Evolutionary conservation across 192 early-diverging fungal genomes (phyloP).

Genomic region (Linnemannia zychae): DNA sequence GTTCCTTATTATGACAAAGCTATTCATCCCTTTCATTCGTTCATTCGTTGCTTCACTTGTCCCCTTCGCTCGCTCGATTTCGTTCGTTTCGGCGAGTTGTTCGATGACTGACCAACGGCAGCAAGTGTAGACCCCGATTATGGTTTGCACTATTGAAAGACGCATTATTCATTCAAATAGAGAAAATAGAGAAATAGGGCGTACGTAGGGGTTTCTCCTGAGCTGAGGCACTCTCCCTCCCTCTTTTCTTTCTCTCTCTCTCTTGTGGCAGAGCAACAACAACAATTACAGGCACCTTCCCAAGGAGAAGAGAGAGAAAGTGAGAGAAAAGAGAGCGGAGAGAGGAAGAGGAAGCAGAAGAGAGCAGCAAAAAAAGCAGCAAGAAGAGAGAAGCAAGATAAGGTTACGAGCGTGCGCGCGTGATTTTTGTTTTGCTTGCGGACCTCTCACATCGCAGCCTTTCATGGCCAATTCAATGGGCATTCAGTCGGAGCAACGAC

Average conservation of each 20-base stretch:
- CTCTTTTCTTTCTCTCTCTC: not conserved
- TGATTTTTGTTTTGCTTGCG: not conserved
- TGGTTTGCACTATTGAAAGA: not conserved
- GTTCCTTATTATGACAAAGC: not conserved
- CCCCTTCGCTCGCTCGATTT: not conserved
- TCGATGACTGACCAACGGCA: constrained; percentile 6
- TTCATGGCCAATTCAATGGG: not conserved
- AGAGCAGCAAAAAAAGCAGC: too few relatives aligned
- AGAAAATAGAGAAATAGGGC: not conserved
- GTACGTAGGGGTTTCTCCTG: constrained; percentile 9
- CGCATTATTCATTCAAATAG: not conserved
- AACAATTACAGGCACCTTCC: not conserved
- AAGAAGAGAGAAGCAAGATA: not conserved
- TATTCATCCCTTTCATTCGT: not conserved
- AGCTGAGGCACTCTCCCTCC: not conserved
- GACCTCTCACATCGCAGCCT: not conserved
- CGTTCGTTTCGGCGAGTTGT: constrained; percentile 6
- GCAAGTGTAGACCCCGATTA: not conserved
- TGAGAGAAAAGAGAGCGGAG: not conserved
- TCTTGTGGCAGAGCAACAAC: not conserved
- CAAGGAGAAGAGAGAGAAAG: not conserved
- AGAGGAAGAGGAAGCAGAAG: not conserved
- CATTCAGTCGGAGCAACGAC: not conserved
- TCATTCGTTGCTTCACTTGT: not conserved
- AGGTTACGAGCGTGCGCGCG: not conserved